Percentiles rank a stretch among this genome's conserved stretches.
phyloP scores from a whole-genome alignment of 1,284 basidiomycete species.

The Moniliophthora roreri region DNA sequence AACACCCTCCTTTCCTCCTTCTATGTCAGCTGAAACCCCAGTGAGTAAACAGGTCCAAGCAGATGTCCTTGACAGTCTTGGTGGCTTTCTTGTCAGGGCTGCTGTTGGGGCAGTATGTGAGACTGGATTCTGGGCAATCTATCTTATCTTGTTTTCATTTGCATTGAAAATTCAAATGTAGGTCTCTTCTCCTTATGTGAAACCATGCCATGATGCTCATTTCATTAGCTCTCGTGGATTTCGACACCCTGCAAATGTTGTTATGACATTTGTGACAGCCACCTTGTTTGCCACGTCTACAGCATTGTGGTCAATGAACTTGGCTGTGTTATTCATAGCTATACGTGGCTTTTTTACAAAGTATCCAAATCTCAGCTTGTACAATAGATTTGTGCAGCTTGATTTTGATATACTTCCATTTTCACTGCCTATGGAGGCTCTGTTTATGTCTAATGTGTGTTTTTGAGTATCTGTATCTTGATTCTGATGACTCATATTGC shows the following conservation, averaged over 20 bases:
- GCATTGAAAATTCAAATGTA: conserved; percentile 7
- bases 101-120: conserved; percentile 5
- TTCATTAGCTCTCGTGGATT: not conserved
- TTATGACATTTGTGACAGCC: conserved; percentile 1
- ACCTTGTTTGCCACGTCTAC: conserved; percentile 5
- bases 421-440: not conserved
- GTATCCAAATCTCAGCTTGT: not conserved
- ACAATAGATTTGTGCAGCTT: not conserved
- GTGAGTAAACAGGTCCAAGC: too few relatives aligned
- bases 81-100: too few relatives aligned
- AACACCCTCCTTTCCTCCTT: too few relatives aligned
- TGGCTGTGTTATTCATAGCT: not conserved
- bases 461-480: too few relatives aligned
- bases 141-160: conserved; percentile 1
- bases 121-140: conserved; percentile 3
- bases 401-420: not conserved
- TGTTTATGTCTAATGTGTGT: not conserved
- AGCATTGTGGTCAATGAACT: conserved; percentile 7
- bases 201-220: too few relatives aligned
- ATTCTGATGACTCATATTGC: too few relatives aligned
- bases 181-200: not conserved
- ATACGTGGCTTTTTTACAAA: not conserved
- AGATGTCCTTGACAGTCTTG: too few relatives aligned
- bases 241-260: not conserved
- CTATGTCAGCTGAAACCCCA: too few relatives aligned